These are phyloP conservation scores for Phaeolepiota aurea DNA, from an alignment of 768 basidiomycete genomes.

Conservation along the genomic window DNA sequence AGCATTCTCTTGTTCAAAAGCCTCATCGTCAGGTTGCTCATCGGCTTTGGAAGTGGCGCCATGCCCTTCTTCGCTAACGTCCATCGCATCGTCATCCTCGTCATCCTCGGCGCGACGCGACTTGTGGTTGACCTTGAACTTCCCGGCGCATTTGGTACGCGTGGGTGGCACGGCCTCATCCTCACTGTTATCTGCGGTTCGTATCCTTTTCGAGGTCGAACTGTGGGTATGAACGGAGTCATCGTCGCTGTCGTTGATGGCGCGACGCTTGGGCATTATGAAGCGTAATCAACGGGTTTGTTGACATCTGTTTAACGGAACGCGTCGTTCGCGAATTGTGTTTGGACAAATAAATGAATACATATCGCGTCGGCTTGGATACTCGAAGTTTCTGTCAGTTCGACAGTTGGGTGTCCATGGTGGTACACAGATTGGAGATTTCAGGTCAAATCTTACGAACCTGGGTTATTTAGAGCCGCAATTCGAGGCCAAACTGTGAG, in stretches of 20 bases:
- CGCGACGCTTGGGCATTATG: constrained; percentile 52
- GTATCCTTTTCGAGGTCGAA: constrained; percentile 22
- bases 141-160: constrained; percentile 9
- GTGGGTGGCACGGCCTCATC: constrained; percentile 11
- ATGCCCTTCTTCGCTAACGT: constrained; percentile 22
- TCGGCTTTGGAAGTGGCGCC: constrained; percentile 25
- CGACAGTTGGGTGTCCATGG: no score
- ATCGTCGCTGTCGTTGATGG: constrained; percentile 34
- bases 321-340: not conserved
- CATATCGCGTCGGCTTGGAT: no score
- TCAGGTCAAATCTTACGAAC: no score
- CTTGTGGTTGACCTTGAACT: constrained; percentile 23
- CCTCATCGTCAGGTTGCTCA: constrained; percentile 52
- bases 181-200: constrained; percentile 17
- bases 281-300: not conserved
- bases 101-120: constrained; percentile 21
- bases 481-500: no score
- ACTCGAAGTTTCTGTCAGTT: no score
- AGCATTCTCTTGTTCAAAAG: constrained; percentile 56
- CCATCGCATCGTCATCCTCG: constrained; percentile 16
- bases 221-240: constrained; percentile 16
- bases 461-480: no score
- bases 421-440: no score
- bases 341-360: no score
- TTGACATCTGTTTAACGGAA: not conserved